Base-by-base conservation (phyloP, 2,329 filamentous ascomycete species). In the Gaeumannomyces sp. region DNA sequence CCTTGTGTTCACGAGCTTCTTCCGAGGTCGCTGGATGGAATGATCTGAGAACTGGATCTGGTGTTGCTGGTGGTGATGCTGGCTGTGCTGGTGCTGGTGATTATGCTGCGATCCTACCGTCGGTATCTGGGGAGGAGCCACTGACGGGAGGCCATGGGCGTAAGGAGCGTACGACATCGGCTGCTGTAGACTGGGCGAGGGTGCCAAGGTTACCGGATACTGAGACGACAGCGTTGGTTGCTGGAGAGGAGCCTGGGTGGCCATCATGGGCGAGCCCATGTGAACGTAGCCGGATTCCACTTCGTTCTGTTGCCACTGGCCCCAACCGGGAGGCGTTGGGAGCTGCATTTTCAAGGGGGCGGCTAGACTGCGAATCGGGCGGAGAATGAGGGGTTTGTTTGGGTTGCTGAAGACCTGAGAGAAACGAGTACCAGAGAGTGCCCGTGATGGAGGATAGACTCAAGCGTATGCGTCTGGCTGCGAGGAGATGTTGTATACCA, bases 201-300 rank as follows among this genome's bases (percentile, higher is more conserved):
- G 38, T 6, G 77, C 67, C 29, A 76, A 73, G 29, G 75, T 73
- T 45, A 82, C 75, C 67, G 80, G 73, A 68, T 83, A 85, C 50
- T 81, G 76, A 61, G 79, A 70, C 27, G 79, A 71, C 72, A 83
- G 74, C 22, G 76, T 71, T n/a, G 78, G 72, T 68, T 80, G 78
- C 61, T 78, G 78, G 56, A 60, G 58, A 28, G 58, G 58, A 27
- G 25, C 13, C 19, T 27, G 29, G 28, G 58, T 60, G 13, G 8
- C 76, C 68, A 85, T 75, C 68, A 84, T 76, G 29, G 74, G 71
- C 31, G 76, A 70, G 61, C 82, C 80, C 77, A 85, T 80, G 73
- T 83, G 78, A 66, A 72, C 67, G 69, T 83, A 85, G 53, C 82
- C 80, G 29, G 71, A 56, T 60, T 67, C 69, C 10, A 71, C 68